Evolutionary conservation across 2,329 filamentous ascomycete species (phyloP).

Genomic region (Fusarium verticillioides): DNA sequence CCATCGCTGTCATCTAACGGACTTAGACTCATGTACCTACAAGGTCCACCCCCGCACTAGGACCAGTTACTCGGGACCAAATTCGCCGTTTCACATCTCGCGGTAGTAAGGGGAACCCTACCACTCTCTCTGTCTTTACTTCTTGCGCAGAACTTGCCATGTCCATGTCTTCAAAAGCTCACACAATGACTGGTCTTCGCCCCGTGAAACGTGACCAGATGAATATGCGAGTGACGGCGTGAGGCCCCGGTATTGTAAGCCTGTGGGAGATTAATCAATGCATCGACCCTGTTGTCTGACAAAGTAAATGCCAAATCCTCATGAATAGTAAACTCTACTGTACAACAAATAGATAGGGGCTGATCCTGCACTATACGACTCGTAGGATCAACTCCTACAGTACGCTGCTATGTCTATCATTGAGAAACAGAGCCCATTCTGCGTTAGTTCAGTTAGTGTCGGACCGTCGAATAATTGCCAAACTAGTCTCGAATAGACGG

Average conservation of each 20-base stretch:
- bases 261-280: conserved; percentile 41
- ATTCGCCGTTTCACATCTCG: conserved; percentile 27
- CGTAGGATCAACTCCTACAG: conserved; percentile 2
- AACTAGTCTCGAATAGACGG: conserved; percentile 15
- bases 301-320: conserved; percentile 1
- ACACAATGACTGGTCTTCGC: conserved; percentile 22
- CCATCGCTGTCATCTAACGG: conserved; percentile 32
- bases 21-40: conserved; percentile 9
- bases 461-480: conserved; percentile 14
- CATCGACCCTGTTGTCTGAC: conserved; percentile 6
- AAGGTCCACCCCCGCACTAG: conserved; percentile 44
- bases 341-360: conserved; percentile 15
- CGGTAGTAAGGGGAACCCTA: conserved; percentile 17
- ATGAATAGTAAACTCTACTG: not conserved
- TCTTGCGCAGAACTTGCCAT: conserved; percentile 20
- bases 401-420: conserved; percentile 6
- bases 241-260: conserved; percentile 31
- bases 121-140: not conserved
- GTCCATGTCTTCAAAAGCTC: conserved; percentile 16
- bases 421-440: conserved; percentile 27
- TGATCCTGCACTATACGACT: not conserved
- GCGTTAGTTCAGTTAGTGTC: conserved; percentile 13
- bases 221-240: conserved; percentile 43
- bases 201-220: conserved; percentile 42
- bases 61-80: conserved; percentile 44